Evolutionary conservation across 2,329 filamentous ascomycete genomes (phyloP), one percentile per base, ranked within the genome.

Genomic region (Tricladium varicosporioides): DNA sequence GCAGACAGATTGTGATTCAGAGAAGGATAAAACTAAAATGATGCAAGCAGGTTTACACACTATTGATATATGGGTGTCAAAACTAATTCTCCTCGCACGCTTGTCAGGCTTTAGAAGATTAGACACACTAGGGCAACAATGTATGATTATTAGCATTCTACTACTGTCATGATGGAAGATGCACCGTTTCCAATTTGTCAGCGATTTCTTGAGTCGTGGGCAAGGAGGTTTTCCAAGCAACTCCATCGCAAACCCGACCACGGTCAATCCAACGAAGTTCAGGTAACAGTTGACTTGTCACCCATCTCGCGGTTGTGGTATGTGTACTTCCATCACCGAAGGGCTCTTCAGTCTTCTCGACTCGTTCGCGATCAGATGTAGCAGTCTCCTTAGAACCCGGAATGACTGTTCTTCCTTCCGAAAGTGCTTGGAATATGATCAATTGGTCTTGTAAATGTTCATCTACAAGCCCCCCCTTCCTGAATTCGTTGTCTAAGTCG

Each of bases 381-480:
- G 62, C 42, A 13, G 50, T 46, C 2, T 65, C 62, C 5, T 32
- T 31, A 5, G 58, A 54, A 9, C 61, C 62, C 10, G 62, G 57
- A 51, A 69, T 67, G 22, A 36, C 60, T 10, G 82, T 82, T 51
- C 67, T 72, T 0, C 80, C 82, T 11, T 78, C 73, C 1, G 81
- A 79, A 9, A 87, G 71, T 3, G 80, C 80, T 68, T 87, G 83
- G 63, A 85, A 84, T 15, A 83, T 73, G 2, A 86, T 72, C 19
- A 87, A 64, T 67, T 87, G 84, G 67, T 86, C 84, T 69, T 86
- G 82, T 13, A 86, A 72, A 64, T 79, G 76, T 61, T 80, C 74
- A 60, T 87, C 84, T 5, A 83, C 78, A 1, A 77, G 73, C 0
- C 80, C 77, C 1, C 75, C 72, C 1, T 71, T 63, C 7, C 67